These are phyloP conservation scores for Curvularia verruculosa DNA, from an alignment of 2,329 filamentous ascomycete species.

Conservation along the genomic window DNA sequence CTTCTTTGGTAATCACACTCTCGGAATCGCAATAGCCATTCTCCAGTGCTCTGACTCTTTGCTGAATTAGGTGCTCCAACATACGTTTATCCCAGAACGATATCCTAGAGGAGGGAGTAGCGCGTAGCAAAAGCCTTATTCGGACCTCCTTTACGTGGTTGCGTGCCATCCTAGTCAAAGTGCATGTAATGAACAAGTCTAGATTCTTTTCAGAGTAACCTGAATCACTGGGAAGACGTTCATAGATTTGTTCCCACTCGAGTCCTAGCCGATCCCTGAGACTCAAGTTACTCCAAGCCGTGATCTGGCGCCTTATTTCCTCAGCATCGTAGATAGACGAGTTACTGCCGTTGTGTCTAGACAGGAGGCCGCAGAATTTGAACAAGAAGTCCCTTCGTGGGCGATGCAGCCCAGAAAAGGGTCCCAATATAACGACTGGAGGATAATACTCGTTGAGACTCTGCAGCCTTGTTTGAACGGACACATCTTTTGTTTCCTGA, in stretches of 20 bases:
- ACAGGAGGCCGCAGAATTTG: background rate
- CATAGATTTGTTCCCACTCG: background rate
- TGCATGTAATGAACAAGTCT: background rate
- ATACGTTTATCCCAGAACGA: background rate
- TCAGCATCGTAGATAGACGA: background rate
- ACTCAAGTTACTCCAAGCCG: background rate
- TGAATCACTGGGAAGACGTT: background rate
- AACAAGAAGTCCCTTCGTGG: background rate
- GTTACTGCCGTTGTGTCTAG: background rate
- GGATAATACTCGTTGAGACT: background rate
- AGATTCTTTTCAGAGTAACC: constrained; percentile 1
- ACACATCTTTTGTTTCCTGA: background rate
- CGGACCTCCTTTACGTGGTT: background rate
- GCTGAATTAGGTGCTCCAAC: background rate
- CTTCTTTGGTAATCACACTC: background rate
- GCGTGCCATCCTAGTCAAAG: background rate
- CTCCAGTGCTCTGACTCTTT: background rate
- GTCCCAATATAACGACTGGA: background rate
- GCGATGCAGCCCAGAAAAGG: background rate
- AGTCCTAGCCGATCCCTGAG: background rate
- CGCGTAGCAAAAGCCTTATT: background rate
- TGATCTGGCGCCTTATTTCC: background rate
- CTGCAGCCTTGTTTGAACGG: background rate
- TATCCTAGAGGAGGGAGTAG: background rate
- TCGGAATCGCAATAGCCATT: background rate